phyloP scores from a whole-genome alignment of 1,139 yeast species.

The Debaryomyces psychrophilus region DNA sequence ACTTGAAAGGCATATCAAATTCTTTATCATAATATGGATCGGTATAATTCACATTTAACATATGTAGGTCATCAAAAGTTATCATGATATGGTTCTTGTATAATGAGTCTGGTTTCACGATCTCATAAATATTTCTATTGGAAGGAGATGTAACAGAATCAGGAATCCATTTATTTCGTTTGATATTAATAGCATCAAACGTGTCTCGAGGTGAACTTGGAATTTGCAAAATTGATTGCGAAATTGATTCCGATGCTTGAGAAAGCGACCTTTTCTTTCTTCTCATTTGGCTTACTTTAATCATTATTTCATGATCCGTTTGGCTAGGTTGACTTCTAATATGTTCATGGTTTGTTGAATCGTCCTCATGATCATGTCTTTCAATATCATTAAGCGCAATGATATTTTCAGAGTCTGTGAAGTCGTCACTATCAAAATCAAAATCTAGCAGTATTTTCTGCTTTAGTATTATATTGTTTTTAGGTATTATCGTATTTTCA shows the following conservation, averaged over 20 bases:
- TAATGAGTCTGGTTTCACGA: conserved; percentile 23
- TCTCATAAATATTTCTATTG: conserved; percentile 20
- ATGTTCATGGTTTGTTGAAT: conserved; percentile 2
- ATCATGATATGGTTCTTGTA: conserved; percentile 28
- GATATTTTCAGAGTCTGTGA: not conserved
- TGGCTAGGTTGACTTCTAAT: conserved; percentile 13
- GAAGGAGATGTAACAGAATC: not conserved
- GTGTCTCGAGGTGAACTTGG: conserved; percentile 1
- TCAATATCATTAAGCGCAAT: not conserved
- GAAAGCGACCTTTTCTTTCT: not conserved
- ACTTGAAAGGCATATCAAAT: conserved; percentile 53
- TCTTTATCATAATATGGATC: conserved; percentile 66
- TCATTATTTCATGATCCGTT: conserved; percentile 19
- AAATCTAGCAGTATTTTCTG: not conserved
- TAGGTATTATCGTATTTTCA: not conserved
- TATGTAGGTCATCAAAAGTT: conserved; percentile 46
- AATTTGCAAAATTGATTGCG: not conserved
- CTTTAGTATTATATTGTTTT: not conserved
- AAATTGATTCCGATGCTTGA: not conserved
- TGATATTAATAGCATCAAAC: not conserved
- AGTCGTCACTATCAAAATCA: conserved; percentile 10
- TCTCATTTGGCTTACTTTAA: conserved; percentile 19
- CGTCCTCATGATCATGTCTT: not conserved
- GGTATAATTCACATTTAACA: conserved; percentile 54
- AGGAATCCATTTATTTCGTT: not conserved